phyloP scores from a whole-genome alignment of 2,329 filamentous ascomycete species.

The Epichloe baconii region DNA sequence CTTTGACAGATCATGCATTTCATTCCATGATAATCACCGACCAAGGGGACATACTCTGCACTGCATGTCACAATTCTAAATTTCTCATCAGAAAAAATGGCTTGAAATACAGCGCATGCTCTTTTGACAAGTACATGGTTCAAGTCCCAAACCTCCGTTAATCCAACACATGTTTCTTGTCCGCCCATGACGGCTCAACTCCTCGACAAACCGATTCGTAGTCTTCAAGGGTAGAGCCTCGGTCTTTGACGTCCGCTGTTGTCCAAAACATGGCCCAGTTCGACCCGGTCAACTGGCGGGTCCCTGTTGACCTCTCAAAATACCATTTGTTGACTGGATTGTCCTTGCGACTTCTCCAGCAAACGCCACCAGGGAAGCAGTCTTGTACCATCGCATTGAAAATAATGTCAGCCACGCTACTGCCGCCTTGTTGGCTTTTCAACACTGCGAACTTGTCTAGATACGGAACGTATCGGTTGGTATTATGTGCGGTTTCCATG shows the following conservation, averaged over 20 bases:
- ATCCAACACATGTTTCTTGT: conserved; percentile 40
- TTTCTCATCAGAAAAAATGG: too few relatives aligned
- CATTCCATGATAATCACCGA: too few relatives aligned
- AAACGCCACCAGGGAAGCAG: conserved; percentile 79
- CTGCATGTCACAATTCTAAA: too few relatives aligned
- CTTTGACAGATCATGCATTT: too few relatives aligned
- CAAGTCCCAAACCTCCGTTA: conserved; percentile 16
- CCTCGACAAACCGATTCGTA: conserved; percentile 64
- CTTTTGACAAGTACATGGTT: too few relatives aligned
- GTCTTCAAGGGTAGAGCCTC: conserved; percentile 44
- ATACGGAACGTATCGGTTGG: conserved; percentile 69
- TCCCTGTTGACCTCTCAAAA: conserved; percentile 78
- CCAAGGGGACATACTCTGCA: too few relatives aligned
- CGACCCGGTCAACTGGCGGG: conserved; percentile 65
- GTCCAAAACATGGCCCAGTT: conserved; percentile 99
- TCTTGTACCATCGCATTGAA: conserved; percentile 90
- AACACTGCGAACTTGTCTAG: conserved; percentile 95
- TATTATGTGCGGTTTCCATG: conserved; percentile 39
- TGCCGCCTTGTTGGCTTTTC: conserved; percentile 74
- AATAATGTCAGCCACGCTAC: conserved; percentile 87
- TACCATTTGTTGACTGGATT: conserved; percentile 99
- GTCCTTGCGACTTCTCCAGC: conserved; percentile 79
- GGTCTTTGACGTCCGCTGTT: conserved; percentile 48
- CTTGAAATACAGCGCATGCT: too few relatives aligned
- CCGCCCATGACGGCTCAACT: conserved; percentile 46